Evolutionary conservation across 1,139 yeast species (phyloP).

Genomic region (Kodamaea derodonti): DNA sequence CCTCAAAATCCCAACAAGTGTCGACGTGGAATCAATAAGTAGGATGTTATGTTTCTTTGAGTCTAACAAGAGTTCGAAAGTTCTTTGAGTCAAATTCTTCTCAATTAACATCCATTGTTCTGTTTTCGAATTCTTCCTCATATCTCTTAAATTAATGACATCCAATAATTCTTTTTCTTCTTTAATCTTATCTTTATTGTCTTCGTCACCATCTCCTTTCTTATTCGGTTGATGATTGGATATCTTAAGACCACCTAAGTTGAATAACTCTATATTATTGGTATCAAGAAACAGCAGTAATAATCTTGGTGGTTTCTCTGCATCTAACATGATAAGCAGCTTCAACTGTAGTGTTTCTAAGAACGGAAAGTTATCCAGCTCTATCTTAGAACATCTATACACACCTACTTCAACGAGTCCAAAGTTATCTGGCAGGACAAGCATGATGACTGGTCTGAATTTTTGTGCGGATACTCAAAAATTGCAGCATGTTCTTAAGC

Average conservation of each 20-base stretch:
- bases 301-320: conserved; percentile 64
- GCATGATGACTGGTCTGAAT: too few relatives aligned
- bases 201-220: conserved; percentile 2
- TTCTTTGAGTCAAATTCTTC: conserved; percentile 50
- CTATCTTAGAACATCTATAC: conserved; percentile 54
- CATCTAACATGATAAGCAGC: conserved; percentile 60
- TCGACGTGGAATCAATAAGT: conserved; percentile 75
- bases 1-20: conserved; percentile 75
- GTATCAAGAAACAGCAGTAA: conserved; percentile 44
- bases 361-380: conserved; percentile 59
- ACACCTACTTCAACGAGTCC: conserved; percentile 75
- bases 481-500: too few relatives aligned
- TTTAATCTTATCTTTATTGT: conserved; percentile 5
- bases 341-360: conserved; percentile 58
- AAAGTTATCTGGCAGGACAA: conserved; percentile 76
- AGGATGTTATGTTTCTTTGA: conserved; percentile 63
- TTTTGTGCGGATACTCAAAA: too few relatives aligned
- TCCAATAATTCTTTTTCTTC: conserved; percentile 13
- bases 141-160: conserved; percentile 13
- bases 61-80: conserved; percentile 62
- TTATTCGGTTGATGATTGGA: conserved; percentile 34
- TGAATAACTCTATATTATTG: conserved; percentile 41
- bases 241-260: conserved; percentile 43
- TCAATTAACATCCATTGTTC: conserved; percentile 75
- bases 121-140: conserved; percentile 22